Base-by-base conservation (phyloP, 2,329 filamentous ascomycete genomes). In the Aspergillus tanneri region DNA sequence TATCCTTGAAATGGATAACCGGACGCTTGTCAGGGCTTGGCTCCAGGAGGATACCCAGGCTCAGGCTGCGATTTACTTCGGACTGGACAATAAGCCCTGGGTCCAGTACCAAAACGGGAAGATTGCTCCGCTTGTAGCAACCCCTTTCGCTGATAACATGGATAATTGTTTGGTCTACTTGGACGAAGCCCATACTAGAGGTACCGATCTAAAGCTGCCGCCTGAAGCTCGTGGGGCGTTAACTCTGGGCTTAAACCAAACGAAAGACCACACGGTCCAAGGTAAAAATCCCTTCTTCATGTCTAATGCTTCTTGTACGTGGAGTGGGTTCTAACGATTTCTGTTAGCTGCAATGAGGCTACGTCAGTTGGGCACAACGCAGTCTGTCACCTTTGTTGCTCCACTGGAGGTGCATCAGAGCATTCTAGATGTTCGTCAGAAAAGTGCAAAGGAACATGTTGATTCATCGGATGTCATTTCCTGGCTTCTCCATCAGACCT, bases 401-500 rank as follows among this genome's bases (percentile, higher is more conserved):
- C 81, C 83, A 0, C 79, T 77, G 0, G 83, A 86, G 57, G 82
- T 86, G 0, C 73, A 85, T 25, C 78, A 81, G 22, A 83, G 77
- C 50, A 84, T 87, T 24, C 55, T 78, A 0, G 78, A 83, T 46
- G 43, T 76, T 0, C 61, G 69, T 11, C 48, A 59, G 0, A 73
- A 75, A 38, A 52, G 36, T 0, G 18, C 42, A 0, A 22, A 28
- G 0, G 58, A 67, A 6, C 4, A 3, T 0, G 48, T 78, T 1
- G 64, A 77, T 43, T 82, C 80, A 0, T 60, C 61, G 2, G 73
- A 83, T 46, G 78, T 84, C 8, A 67, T 86, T 1, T 57, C 62
- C 3, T 87, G 85, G 85, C 72, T 87, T 0, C 70, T 88, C 0
- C 74, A 84, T 36, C 81, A 86, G 45, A 85, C 83, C 0, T 88